These are phyloP conservation scores for Penicillium italicum DNA, from an alignment of 2,329 filamentous ascomycete species.

Conservation along the genomic window DNA sequence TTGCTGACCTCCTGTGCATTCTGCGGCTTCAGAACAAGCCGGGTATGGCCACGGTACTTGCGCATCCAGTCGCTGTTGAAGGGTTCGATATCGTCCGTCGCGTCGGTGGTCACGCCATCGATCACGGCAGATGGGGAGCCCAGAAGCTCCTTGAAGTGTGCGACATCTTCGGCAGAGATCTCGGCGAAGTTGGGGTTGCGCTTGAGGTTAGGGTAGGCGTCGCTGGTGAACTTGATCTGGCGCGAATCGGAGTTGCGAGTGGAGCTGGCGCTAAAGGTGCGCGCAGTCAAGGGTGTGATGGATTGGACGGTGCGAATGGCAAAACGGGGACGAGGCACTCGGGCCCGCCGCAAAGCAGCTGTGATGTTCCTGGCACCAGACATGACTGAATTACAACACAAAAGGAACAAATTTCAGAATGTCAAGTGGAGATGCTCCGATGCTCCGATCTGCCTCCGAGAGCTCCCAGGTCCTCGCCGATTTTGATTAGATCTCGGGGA, in stretches of 20 bases:
- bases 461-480: not conserved
- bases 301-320: constrained; percentile 22
- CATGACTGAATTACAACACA: constrained; percentile 20
- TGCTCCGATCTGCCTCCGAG: constrained; percentile 20
- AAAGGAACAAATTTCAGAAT: constrained; percentile 18
- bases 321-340: constrained; percentile 29
- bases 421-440: constrained; percentile 19
- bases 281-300: constrained; percentile 18
- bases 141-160: constrained; percentile 76
- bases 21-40: constrained; percentile 79
- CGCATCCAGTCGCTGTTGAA: constrained; percentile 99
- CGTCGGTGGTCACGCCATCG: constrained; percentile 73
- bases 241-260: constrained; percentile 27
- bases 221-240: constrained; percentile 70
- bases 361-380: constrained; percentile 32
- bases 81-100: constrained; percentile 74
- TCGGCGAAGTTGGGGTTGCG: constrained; percentile 68
- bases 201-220: constrained; percentile 74
- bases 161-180: constrained; percentile 74
- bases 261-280: constrained; percentile 32
- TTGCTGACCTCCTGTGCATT: constrained; percentile 85
- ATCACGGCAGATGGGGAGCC: constrained; percentile 75
- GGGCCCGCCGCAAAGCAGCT: constrained; percentile 32
- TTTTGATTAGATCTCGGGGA: constrained; percentile 9
- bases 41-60: constrained; percentile 90